Conservation (phyloP, 2,329 filamentous ascomycete species). For the Fusarium continuum region DNA sequence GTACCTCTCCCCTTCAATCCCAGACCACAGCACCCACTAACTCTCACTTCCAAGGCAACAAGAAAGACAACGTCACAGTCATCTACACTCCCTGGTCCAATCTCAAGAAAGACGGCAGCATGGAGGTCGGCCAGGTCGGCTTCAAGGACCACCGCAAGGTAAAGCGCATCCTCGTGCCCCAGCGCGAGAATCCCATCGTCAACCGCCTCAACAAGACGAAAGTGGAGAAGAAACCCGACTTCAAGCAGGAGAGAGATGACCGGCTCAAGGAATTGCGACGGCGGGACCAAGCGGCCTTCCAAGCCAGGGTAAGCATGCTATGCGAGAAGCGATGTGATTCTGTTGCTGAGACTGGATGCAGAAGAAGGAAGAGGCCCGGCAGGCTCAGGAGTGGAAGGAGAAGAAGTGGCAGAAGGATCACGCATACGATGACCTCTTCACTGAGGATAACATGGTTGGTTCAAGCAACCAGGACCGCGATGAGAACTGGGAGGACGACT, state of each 20-base stretch:
- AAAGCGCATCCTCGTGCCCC: slow-evolving; percentile 79
- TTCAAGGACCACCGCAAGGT: slow-evolving; percentile 90
- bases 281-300: slow-evolving; percentile 70
- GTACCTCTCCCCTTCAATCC: slow-evolving; percentile 50
- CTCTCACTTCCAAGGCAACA: slow-evolving; percentile 73
- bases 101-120: slow-evolving; percentile 91
- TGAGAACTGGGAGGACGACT: slow-evolving; percentile 86
- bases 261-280: slow-evolving; percentile 75
- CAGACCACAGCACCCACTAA: neutral
- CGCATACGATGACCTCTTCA: slow-evolving; percentile 92
- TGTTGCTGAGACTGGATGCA: slow-evolving; percentile 48
- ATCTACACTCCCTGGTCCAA: slow-evolving; percentile 99
- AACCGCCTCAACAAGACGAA: slow-evolving; percentile 99
- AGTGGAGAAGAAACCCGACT: slow-evolving; percentile 85
- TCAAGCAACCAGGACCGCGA: slow-evolving; percentile 87
- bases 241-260: slow-evolving; percentile 83
- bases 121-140: slow-evolving; percentile 93
- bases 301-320: slow-evolving; percentile 62
- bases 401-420: slow-evolving; percentile 97
- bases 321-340: neutral
- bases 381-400: slow-evolving; percentile 84
- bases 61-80: slow-evolving; percentile 95
- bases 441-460: slow-evolving; percentile 78
- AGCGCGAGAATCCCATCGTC: slow-evolving; percentile 88
- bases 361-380: slow-evolving; percentile 79